Evolutionary conservation across 129 eudicot genomes (phyloP), one percentile per base, ranked within the genome.

Genomic region (Lonicera japonica): DNA sequence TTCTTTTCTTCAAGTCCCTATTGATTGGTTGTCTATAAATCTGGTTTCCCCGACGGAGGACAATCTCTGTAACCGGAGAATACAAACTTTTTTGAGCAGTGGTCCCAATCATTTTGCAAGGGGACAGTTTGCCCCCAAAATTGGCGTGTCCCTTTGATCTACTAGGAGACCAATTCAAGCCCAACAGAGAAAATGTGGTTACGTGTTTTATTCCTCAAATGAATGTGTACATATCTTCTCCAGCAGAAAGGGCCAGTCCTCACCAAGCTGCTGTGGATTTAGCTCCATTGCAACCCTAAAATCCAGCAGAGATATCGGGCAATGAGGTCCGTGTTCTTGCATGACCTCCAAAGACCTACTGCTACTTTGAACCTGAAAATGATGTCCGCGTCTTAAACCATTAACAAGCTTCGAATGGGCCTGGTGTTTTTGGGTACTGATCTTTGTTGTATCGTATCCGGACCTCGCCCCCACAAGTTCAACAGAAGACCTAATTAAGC

Each of bases 241-340:
- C 55, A 88, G 75, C 75, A 88, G 77, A 53, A 88, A 39, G 17
- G 95, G 89, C 96, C 95, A 85, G 53, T 85, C 95, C 72, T 94
- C 96, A 24, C 99, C 99, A 21, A 94, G 95, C 69, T 79, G 90
- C 65, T 60, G 77, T 43, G 82, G 84, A 52, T 85, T 77, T 60
- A 88, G 73, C 86, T 88, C 96, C 99, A 94, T 82, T 66, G 95
- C 96, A 59, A 83, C 83, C 74, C 80, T 81, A 72, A 90, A 90
- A 72, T 94, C 99, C 45, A 74, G 86, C 78, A 85, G 72, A 43
- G 92, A 85, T 41, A 88, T 77, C 0, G 84, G 60, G 56, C 29
- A 65, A 40, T 63, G 56, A 56, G 38, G 61, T 66, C 57, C 71
- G 25, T 60, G 77, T 57, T 76, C 82, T 56, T 73, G 85, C 69